Evolutionary conservation across 306 rosid species (phyloP).

Genomic region (Vicia villosa): DNA sequence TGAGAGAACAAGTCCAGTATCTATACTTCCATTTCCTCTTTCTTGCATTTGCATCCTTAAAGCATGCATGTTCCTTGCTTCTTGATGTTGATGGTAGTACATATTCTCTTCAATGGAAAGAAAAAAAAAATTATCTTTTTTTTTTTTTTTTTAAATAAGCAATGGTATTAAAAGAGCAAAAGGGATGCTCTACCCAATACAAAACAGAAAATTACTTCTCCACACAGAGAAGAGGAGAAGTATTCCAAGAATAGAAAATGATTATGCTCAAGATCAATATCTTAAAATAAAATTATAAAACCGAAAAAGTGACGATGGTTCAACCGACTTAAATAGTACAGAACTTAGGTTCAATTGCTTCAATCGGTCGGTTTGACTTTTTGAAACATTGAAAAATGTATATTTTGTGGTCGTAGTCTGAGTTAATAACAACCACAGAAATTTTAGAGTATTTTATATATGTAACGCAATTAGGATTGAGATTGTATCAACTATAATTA

Average conservation of each 20-base stretch:
- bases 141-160: too few relatives aligned
- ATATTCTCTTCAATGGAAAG: conserved; percentile 35
- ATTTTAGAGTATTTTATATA: not conserved
- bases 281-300: not conserved
- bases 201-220: too few relatives aligned
- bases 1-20: conserved; percentile 81
- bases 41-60: conserved; percentile 59
- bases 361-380: not conserved
- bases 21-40: conserved; percentile 47
- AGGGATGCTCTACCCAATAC: too few relatives aligned
- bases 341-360: not conserved
- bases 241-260: too few relatives aligned
- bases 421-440: not conserved
- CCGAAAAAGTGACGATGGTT: not conserved
- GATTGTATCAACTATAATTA: not conserved
- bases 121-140: too few relatives aligned
- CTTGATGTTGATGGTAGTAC: conserved; percentile 64
- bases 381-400: not conserved
- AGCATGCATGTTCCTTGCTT: conserved; percentile 57
- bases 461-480: not conserved
- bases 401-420: not conserved
- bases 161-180: too few relatives aligned
- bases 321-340: not conserved
- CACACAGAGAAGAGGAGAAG: too few relatives aligned
- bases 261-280: conserved; percentile 30